Evolutionary conservation across 306 rosid species (phyloP), one percentile per base, ranked within the genome.

Genomic region (Cucumis hystrix): DNA sequence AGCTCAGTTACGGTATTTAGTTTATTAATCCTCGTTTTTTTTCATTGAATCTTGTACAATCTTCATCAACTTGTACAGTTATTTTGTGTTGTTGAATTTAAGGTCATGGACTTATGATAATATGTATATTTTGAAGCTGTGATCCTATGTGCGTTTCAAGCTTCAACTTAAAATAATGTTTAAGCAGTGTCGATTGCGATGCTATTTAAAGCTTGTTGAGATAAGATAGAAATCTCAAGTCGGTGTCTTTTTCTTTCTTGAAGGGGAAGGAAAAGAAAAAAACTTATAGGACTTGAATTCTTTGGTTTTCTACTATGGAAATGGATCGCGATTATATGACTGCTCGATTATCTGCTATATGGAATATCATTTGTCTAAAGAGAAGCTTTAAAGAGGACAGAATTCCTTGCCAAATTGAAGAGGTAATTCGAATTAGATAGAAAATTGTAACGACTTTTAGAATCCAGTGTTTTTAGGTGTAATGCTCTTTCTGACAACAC

Each of bases 401-500:
- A 21, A 47, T 68, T 82, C 97, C 98, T 23, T 79, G 80, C 82
- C 45, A 87, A 89, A 88, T 94, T 30, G 92, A 87, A 54, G 89
- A 94, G 97, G 96, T 55, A 69, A 43, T 74, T 23, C 20, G 28
- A 10, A 35, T 73, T 39, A 37, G 23, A 64, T 1, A 37, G 0
- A 7, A 37, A 14, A 8, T n/a, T 18, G 3, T 20, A 17, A 65
- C 4, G 71, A 37, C 71, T 65, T 65, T 17, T 37, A 9, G 67
- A 61, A 33, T 6, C 10, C 3, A 14, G 11, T 61, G 40, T 1
- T 59, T 21, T 23, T 21, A 4, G 11, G 63, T 21, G 69, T 7
- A 63, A 8, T 18, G 18, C 71, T 17, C 0, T 8, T 35, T 64
- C 12, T 17, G n/a, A 35, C 11, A 64, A 64, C 23, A 64, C 23